Evolutionary conservation across 1,284 basidiomycete species (phyloP).

Genomic region (Puccinia horiana): DNA sequence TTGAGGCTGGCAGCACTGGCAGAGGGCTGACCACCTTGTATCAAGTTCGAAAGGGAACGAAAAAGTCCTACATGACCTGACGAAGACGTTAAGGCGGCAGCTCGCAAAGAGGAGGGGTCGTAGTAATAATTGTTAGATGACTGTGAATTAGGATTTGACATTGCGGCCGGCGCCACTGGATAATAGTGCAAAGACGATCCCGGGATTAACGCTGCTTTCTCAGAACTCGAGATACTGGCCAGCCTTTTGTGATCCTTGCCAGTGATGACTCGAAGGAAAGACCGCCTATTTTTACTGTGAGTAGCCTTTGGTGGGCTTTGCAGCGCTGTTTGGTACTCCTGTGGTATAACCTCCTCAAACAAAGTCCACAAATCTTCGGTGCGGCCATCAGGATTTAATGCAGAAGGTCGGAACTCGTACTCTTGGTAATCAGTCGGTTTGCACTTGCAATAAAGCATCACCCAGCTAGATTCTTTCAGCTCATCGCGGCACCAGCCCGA

Average conservation of each 20-base stretch:
- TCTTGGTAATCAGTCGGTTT: conserved; percentile 50
- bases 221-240: neutral
- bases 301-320: neutral
- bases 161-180: neutral
- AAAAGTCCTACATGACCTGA: neutral
- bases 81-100: neutral
- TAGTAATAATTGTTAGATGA: conserved; percentile 1
- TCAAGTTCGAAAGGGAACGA: conserved; percentile 9
- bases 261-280: conserved; percentile 20
- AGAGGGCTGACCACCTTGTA: neutral
- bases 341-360: conserved; percentile 56
- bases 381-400: conserved; percentile 48
- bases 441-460: conserved; percentile 54
- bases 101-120: neutral
- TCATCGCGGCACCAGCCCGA: conserved; percentile 57
- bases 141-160: neutral
- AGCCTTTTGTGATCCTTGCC: conserved; percentile 19
- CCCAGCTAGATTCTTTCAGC: conserved; percentile 56
- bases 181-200: neutral
- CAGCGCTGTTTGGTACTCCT: conserved; percentile 52
- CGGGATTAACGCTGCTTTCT: neutral
- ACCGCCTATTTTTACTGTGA: neutral
- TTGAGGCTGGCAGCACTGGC: neutral
- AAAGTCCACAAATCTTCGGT: conserved; percentile 56
- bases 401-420: conserved; percentile 14